Evolutionary conservation across 1,284 basidiomycete genomes (phyloP), one percentile per base, ranked within the genome.

Genomic region (Coniophora puteana): DNA sequence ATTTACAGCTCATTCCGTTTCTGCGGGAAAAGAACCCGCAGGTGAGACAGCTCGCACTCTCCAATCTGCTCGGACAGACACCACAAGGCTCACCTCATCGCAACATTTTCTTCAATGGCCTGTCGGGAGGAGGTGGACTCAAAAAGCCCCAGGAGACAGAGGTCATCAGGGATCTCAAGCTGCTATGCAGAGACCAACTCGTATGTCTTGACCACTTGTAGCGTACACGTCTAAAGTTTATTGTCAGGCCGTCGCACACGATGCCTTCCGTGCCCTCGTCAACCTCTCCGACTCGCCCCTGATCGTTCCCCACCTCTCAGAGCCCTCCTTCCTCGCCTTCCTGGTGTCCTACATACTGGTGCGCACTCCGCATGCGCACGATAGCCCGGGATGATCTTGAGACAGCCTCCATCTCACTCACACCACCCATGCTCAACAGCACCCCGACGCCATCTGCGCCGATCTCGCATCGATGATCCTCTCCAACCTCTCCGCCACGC

Each of bases 381-480:
- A 25, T 23, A 11, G 6, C 32, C 36, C n/a, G n/a, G n/a, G n/a
- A n/a, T n/a, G n/a, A n/a, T n/a, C n/a, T 22, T 35, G 31, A 24
- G 3, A n/a, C 27, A n/a, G 16, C 34, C 20, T 8, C 23, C 43
- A 20, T 41, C 22, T 8, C 33, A 26, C 27, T 40, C 28, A 33
- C 47, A 61, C 45, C 39, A 22, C 36, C 38, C 29, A 36, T 44
- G 21, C 36, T 36, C 37, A 41, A 16, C 39, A 96, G 93, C 88
- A 95, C 64, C 85, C 89, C 5, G 80, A 88, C 47, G 86, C 94
- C 4, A 80, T 90, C 40, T 81, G 97, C 14, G 92, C 93, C 23
- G 95, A 98, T 67, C 78, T 98, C 8, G 93, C 93, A 1, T 83
- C 91, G 23, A 99, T 99, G 96, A 75, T 99, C 1, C 76, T 99